Evolutionary conservation across 495 filamentous ascomycete genomes (phyloP), one percentile per base, ranked within the genome.

Genomic region (Geopyxis carbonaria): DNA sequence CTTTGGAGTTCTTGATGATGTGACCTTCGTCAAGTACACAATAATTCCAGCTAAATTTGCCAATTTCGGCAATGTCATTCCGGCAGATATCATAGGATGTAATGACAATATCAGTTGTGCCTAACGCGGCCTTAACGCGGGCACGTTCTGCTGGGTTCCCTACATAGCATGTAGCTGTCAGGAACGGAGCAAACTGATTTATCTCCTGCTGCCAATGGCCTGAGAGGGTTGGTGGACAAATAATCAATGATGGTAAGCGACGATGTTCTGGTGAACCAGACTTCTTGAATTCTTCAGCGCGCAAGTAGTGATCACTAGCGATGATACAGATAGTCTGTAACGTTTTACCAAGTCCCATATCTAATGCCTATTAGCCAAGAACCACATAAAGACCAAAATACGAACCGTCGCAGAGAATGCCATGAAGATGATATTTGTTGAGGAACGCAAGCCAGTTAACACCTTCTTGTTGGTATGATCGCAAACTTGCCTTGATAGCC

Each of bases 191-290:
- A 51, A 89, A 97, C 23, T 80, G 74, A 52, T 78, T 79, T 53
- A 97, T 83, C 57, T 97, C 89, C 51, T 95, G 89, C 58, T 93
- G 82, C 89, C 89, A 97, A 59, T 97, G 89, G 5, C 89, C 89
- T 8, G 89, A 94, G n/a, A 97, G 70, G 0, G 91, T 93, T 1
- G 89, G 87, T 9, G 89, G 89, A 53, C 89, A 97, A 38, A 97
- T 73, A 43, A 97, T 94, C 35, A 97, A 67, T 18, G 86, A 93
- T 2, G 91, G 87, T 2, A 94, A 64, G 41, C 72, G 76, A 23
- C 84, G 69, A 21, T 72, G 66, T 52, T 97, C 87, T 6, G 70
- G 64, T 11, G 77, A 67, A 36, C 75, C 66, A 1, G 85, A 89
- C 57, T 75, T 80, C 33, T 70, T 72, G 48, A 74, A 94, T 56